Evolutionary conservation across 2,329 filamentous ascomycete species (phyloP).

Genomic region (Rasamsonia emersonii): DNA sequence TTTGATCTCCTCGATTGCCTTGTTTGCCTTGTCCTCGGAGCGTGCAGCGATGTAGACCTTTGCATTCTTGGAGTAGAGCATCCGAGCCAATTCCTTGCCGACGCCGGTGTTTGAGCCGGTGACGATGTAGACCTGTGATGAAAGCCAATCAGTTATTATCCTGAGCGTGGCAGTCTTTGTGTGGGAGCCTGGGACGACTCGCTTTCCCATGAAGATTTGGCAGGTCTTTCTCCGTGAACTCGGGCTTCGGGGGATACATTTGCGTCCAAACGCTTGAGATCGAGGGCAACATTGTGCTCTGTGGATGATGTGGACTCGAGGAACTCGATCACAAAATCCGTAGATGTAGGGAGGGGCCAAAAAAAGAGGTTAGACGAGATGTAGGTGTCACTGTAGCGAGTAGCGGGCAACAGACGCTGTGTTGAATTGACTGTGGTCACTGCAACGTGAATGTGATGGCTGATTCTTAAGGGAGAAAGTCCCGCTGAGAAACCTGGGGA

Average conservation of each 20-base stretch:
- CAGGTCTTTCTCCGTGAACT: slow-evolving; percentile 13
- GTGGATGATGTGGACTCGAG: too few relatives aligned
- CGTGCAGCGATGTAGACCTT: slow-evolving; percentile 39
- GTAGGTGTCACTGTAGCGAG: too few relatives aligned
- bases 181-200: background rate
- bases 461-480: too few relatives aligned
- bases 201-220: slow-evolving; percentile 11
- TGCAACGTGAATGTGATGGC: too few relatives aligned
- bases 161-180: slow-evolving; percentile 1
- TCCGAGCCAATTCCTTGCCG: slow-evolving; percentile 30
- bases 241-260: slow-evolving; percentile 11
- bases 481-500: too few relatives aligned
- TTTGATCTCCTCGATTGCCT: slow-evolving; percentile 34
- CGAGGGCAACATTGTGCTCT: too few relatives aligned
- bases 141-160: background rate
- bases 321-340: too few relatives aligned
- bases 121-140: slow-evolving; percentile 27
- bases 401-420: too few relatives aligned
- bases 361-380: too few relatives aligned
- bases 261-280: slow-evolving; percentile 2
- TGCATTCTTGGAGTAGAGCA: slow-evolving; percentile 35
- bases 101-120: slow-evolving; percentile 32
- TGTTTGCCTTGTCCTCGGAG: slow-evolving; percentile 28
- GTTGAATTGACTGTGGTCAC: too few relatives aligned
- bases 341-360: too few relatives aligned